Conservation (phyloP, 108 stramenopile genomes). For the Ochromonas danica region DNA sequence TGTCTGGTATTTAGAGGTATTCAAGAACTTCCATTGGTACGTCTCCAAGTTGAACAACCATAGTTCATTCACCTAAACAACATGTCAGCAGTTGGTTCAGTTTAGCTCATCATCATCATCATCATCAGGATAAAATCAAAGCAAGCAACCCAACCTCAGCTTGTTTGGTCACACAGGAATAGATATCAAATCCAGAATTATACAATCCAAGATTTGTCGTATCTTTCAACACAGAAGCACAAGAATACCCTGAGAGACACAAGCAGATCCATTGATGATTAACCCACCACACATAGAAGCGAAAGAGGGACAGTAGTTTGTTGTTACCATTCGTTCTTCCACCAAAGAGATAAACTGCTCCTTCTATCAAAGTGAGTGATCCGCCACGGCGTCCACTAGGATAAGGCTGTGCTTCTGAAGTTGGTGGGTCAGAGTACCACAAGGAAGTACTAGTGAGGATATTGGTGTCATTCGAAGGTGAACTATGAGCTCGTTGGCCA, state of each 20-base stretch:
- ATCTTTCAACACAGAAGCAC: neutral
- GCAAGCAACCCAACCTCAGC: neutral
- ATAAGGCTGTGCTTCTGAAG: neutral
- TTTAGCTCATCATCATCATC: too few relatives aligned
- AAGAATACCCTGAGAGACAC: conserved; percentile 7
- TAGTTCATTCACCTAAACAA: too few relatives aligned
- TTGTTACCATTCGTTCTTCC: conserved; percentile 31
- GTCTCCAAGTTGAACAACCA: neutral
- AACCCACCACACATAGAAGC: neutral
- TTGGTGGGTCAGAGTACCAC: neutral
- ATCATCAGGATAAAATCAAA: too few relatives aligned
- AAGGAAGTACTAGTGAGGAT: too few relatives aligned
- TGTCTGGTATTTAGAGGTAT: neutral
- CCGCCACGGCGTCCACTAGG: conserved; percentile 10
- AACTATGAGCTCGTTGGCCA: neutral
- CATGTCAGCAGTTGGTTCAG: too few relatives aligned
- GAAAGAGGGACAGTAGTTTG: too few relatives aligned
- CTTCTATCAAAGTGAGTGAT: conserved; percentile 3
- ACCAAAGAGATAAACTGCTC: conserved; percentile 11
- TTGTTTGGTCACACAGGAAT: neutral
- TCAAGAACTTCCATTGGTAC: neutral
- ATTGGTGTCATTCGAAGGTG: too few relatives aligned
- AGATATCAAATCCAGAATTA: neutral
- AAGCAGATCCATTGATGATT: neutral
- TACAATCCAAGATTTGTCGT: neutral